Base-by-base conservation (phyloP, 2,329 filamentous ascomycete genomes). In the Ophiocordyceps sinensis region DNA sequence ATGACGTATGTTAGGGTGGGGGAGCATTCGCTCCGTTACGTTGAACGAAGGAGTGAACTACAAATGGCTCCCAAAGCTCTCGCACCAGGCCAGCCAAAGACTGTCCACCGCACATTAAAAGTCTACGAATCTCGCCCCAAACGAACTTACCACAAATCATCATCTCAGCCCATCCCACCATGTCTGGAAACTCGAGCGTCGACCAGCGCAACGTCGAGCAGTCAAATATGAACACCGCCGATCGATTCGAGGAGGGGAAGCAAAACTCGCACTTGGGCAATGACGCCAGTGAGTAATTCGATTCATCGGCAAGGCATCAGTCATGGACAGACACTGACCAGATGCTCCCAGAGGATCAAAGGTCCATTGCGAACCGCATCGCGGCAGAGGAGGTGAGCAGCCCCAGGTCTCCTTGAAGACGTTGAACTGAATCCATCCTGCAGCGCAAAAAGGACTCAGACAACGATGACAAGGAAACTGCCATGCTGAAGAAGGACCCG, bases 181-280 rank as follows among this genome's bases (percentile, higher is more conserved):
- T 62, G 60, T 55, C 57, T 44, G 59, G 56, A 46, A 53, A 65
- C 45, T 84, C 81, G 43, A 81, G 68, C 56, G 82, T 89, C 56
- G 84, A 91, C 63, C 84, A 91, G 69, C 73, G 75, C 52, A 85
- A 77, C 58, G 57, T 63, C 46, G 71, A 75, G 46, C 56, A 72
- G 44, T 67, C 72, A 2, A 67, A 75, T 53, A 36, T 54, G 31
- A 57, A 70, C 21, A 65, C 68, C 35, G 61, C 69, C 17, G 65
- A 73, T 40, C 70, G 77, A 45, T 91, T 75, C 65, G 66, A 87
- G 45, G 81, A 89, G 65, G 85, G 85, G 51, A 68, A 80, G 58
- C 59, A 70, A 44, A 67, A 83, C 58, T 80, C 79, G 40, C 85
- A 93, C 62, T 59, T 70, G 45, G 67, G 71, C 47, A 71, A 73